Evolutionary conservation across 257 asterid species (phyloP).

Genomic region (Nicotiana attenuata): DNA sequence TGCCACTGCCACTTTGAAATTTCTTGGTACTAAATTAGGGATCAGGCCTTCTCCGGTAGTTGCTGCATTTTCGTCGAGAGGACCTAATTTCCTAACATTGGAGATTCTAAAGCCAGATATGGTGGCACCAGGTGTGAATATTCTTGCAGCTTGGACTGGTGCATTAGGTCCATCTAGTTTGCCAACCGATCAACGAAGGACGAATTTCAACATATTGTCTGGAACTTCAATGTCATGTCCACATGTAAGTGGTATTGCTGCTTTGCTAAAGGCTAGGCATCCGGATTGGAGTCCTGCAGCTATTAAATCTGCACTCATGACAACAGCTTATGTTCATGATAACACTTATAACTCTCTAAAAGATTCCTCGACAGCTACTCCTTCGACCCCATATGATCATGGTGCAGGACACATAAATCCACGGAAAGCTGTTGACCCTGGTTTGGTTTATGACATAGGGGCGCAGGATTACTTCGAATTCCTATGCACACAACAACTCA

Average conservation of each 20-base stretch:
- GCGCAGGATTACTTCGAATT: constrained; percentile 83
- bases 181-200: constrained; percentile 60
- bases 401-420: constrained; percentile 94
- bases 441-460: constrained; percentile 66
- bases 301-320: constrained; percentile 83
- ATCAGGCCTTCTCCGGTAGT: constrained; percentile 82
- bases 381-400: constrained; percentile 71
- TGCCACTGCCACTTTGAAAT: constrained; percentile 56
- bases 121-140: constrained; percentile 93
- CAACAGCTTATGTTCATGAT: constrained; percentile 78
- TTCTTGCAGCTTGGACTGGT: constrained; percentile 90
- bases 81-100: constrained; percentile 67
- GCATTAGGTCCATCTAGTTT: constrained; percentile 73
- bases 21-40: constrained; percentile 64
- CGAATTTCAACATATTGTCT: constrained; percentile 71
- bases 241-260: constrained; percentile 87
- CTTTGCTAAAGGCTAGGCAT: constrained; percentile 66
- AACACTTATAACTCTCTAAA: constrained; percentile 44
- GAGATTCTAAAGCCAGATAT: constrained; percentile 82
- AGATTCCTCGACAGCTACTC: constrained; percentile 50
- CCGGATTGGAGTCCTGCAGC: constrained; percentile 87
- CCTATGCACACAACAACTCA: constrained; percentile 59
- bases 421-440: constrained; percentile 61
- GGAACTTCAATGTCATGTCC: constrained; percentile 99
- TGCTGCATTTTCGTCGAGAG: constrained; percentile 90